phyloP scores from a whole-genome alignment of 768 basidiomycete species.

The Trametes meyenii region DNA sequence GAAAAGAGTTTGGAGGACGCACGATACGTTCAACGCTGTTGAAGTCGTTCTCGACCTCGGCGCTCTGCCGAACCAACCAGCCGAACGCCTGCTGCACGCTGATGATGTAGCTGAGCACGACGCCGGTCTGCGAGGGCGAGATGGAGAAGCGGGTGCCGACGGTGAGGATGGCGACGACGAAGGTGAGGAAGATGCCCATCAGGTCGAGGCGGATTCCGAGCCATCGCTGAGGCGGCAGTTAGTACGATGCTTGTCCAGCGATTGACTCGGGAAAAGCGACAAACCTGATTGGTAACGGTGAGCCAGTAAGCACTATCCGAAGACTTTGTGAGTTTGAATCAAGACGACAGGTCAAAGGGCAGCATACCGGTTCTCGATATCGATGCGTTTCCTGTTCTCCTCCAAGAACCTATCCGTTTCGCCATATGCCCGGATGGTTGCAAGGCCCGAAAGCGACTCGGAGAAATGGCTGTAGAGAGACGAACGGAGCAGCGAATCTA shows the following conservation, averaged over 20 bases:
- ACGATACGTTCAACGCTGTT: constrained; percentile 83
- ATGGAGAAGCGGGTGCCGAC: constrained; percentile 75
- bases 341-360: neutral
- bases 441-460: constrained; percentile 83
- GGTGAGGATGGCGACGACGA: constrained; percentile 78
- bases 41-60: constrained; percentile 94
- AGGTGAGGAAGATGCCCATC: constrained; percentile 70
- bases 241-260: constrained; percentile 75
- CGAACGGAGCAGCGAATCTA: constrained; percentile 84
- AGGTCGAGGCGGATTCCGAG: constrained; percentile 90
- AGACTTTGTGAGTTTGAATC: neutral
- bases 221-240: constrained; percentile 76
- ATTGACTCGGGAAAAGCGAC: neutral
- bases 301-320: constrained; percentile 78
- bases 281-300: constrained; percentile 78
- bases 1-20: neutral
- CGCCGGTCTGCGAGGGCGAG: constrained; percentile 77
- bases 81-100: constrained; percentile 76
- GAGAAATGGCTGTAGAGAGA: constrained; percentile 92
- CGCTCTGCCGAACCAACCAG: constrained; percentile 75
- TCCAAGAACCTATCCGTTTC: constrained; percentile 73
- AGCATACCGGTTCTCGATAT: constrained; percentile 77
- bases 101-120: constrained; percentile 79
- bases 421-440: constrained; percentile 88
- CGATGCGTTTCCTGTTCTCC: constrained; percentile 76